Evolutionary conservation across 768 basidiomycete genomes (phyloP).

Genomic region (Lentinula raphanica): DNA sequence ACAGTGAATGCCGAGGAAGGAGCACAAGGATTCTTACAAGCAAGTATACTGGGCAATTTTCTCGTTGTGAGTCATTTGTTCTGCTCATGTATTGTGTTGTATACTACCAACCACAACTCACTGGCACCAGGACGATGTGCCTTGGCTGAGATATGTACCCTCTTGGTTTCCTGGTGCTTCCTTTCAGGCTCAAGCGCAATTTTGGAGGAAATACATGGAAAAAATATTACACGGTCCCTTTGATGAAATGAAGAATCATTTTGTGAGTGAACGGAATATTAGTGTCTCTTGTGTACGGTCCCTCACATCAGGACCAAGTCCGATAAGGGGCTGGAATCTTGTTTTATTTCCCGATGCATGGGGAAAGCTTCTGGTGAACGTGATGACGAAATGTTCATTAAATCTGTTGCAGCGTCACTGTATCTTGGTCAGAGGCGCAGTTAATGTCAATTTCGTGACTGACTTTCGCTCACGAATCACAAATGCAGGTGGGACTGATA

Average conservation of each 20-base stretch:
- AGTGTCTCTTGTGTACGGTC: not conserved
- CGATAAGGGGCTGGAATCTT: not conserved
- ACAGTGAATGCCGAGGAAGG: slow-evolving; percentile 18
- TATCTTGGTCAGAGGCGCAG: no score
- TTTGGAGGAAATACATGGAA: slow-evolving; percentile 30
- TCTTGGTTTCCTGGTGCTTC: slow-evolving; percentile 28
- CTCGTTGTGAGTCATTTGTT: slow-evolving; percentile 24
- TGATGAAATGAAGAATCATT: slow-evolving; percentile 19
- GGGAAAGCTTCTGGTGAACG: not conserved
- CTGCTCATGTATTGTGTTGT: no score
- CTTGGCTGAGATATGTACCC: slow-evolving; percentile 23
- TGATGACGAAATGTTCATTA: not conserved
- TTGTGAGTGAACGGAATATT: slow-evolving; percentile 18
- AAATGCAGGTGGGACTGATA: slow-evolving; percentile 18
- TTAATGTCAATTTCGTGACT: no score
- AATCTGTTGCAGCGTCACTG: not conserved
- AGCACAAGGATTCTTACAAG: slow-evolving; percentile 15
- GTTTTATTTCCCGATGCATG: not conserved
- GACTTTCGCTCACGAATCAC: no score
- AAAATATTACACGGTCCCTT: slow-evolving; percentile 32
- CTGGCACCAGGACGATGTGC: slow-evolving; percentile 20
- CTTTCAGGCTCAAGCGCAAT: slow-evolving; percentile 33
- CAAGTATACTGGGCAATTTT: slow-evolving; percentile 24
- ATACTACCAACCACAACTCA: no score
- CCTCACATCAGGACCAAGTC: slow-evolving; percentile 4